Percentiles rank a stretch among this genome's conserved stretches.
phyloP scores from a whole-genome alignment of 768 basidiomycete species.

The Suillus subalutaceus region DNA sequence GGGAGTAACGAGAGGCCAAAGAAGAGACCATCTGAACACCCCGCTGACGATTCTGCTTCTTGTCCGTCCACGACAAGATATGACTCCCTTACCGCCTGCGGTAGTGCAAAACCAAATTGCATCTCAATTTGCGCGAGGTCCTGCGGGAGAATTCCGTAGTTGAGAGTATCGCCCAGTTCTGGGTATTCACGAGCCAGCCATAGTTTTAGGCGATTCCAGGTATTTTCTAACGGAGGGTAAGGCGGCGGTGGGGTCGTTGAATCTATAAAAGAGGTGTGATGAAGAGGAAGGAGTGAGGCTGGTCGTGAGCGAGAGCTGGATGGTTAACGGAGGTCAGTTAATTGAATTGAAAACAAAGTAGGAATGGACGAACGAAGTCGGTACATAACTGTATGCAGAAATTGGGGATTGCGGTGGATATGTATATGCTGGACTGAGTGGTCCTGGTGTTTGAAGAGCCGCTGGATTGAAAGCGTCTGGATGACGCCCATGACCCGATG shows the following conservation, averaged over 20 bases:
- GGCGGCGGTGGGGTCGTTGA: slow-evolving; percentile 37
- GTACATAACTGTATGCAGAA: slow-evolving; percentile 60
- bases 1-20: slow-evolving; percentile 94
- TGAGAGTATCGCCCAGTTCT: slow-evolving; percentile 93
- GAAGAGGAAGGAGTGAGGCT: slow-evolving; percentile 67
- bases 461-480: slow-evolving; percentile 65
- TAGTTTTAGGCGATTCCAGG: slow-evolving; percentile 82
- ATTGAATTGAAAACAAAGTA: slow-evolving; percentile 7
- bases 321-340: slow-evolving; percentile 7
- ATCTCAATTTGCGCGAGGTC: slow-evolving; percentile 83
- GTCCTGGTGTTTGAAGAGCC: slow-evolving; percentile 51
- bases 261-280: slow-evolving; percentile 54
- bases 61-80: slow-evolving; percentile 91
- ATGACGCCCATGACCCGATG: slow-evolving; percentile 56
- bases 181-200: slow-evolving; percentile 89
- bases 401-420: slow-evolving; percentile 72
- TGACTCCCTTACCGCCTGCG: slow-evolving; percentile 86
- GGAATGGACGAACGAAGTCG: slow-evolving; percentile 48
- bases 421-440: slow-evolving; percentile 60
- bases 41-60: slow-evolving; percentile 86
- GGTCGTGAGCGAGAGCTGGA: slow-evolving; percentile 48
- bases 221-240: slow-evolving; percentile 80
- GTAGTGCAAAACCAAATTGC: slow-evolving; percentile 83
- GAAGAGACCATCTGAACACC: slow-evolving; percentile 89
- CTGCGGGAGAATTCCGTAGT: slow-evolving; percentile 82